Evolutionary conservation across 2,329 filamentous ascomycete genomes (phyloP).

Genomic region (Cylindrodendrum hubeiense): DNA sequence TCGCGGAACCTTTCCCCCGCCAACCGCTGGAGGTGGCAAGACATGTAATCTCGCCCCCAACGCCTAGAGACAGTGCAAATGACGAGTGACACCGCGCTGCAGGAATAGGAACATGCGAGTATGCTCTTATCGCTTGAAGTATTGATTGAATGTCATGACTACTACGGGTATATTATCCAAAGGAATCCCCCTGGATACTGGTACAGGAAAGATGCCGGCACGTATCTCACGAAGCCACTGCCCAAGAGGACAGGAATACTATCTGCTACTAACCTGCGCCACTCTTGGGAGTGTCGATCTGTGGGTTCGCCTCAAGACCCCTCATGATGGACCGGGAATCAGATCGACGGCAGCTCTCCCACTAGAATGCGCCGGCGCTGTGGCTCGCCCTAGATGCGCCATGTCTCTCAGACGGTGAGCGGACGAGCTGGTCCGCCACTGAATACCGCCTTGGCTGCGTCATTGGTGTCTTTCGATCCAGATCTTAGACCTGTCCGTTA

Average conservation of each 20-base stretch:
- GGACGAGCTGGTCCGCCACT: not conserved
- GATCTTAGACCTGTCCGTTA: no score
- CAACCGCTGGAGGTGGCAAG: not conserved
- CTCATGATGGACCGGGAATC: not conserved
- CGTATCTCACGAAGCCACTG: not conserved
- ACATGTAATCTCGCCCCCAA: not conserved
- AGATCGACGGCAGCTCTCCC: not conserved
- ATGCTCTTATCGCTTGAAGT: not conserved
- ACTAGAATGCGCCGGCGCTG: not conserved
- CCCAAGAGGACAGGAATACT: not conserved
- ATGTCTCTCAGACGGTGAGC: not conserved
- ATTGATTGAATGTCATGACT: not conserved
- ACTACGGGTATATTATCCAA: no score
- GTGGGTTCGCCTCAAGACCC: not conserved
- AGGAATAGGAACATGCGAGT: not conserved
- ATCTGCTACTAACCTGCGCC: no score
- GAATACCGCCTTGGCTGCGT: not conserved
- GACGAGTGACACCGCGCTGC: not conserved
- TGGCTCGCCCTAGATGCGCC: not conserved
- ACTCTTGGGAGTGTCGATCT: not conserved
- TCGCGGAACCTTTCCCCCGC: not conserved
- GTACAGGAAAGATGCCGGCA: no score
- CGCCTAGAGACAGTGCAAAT: not conserved
- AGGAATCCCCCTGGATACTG: no score
- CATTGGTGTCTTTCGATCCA: not conserved